Percentiles rank a stretch among this genome's conserved stretches.
These are phyloP conservation scores for Juncus effusus DNA, from an alignment of 176 grass and related monocot species.

Conservation along the genomic window DNA sequence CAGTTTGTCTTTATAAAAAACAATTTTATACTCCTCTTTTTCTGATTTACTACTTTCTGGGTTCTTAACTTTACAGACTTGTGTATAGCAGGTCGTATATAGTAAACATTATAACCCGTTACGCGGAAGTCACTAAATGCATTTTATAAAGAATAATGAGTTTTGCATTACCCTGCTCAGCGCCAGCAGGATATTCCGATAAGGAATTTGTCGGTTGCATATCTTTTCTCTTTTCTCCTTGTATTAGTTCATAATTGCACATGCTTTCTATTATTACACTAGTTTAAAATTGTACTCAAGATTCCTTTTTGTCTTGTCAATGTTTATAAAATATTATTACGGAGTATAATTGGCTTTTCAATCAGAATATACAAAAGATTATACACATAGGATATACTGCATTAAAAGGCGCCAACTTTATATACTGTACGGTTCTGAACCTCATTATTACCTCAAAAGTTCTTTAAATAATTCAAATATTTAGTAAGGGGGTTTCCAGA, in stretches of 20 bases:
- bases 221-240: neutral
- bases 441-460: constrained; percentile 9
- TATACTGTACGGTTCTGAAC: neutral
- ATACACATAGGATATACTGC: neutral
- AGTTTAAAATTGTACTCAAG: neutral
- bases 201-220: constrained; percentile 27
- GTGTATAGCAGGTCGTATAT: neutral
- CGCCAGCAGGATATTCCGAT: constrained; percentile 15
- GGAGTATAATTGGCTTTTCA: neutral
- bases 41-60: neutral
- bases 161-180: neutral
- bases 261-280: neutral
- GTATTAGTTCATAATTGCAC: neutral
- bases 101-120: neutral
- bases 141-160: neutral
- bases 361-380: neutral
- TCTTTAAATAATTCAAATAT: constrained; percentile 19
- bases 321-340: neutral
- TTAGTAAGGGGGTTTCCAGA: neutral
- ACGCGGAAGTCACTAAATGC: neutral
- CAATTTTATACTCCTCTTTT: neutral
- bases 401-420: constrained; percentile 7
- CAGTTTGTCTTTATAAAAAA: too few species aligned
- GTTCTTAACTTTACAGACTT: neutral
- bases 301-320: neutral